Base-by-base conservation (phyloP, 257 asterid genomes). In the Solanum megistacrolobum region DNA sequence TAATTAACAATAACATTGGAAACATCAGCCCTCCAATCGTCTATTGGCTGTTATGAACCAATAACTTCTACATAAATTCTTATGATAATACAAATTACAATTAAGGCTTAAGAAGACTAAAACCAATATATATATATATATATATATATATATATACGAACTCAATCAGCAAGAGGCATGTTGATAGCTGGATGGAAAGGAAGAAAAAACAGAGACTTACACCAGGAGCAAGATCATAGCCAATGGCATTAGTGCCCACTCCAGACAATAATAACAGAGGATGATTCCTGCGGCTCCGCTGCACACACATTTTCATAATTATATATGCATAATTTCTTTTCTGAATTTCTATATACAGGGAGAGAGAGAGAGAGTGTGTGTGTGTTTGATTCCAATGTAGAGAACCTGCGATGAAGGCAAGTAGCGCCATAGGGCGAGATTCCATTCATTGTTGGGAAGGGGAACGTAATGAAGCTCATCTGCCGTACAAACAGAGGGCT, bases 371-470 rank as follows among this genome's bases (percentile, higher is more conserved):
- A 62, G 69, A 3, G 58, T 4, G 58, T 46, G 7, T 13, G 58
- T 31, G 23, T 12, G 41, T 31, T 32, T 16, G 23, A 31, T 60
- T 18, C 12, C 18, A 27, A 43, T 9, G 66, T 14, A 79, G 65
- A 79, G 69, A 16, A 96, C 99, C 98, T 93, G 89, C 13, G 99
- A 94, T 87, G 97, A 91, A 14, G 99, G 99, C 29, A 84, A 90
- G 88, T 96, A 97, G 69, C 99, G 99, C 99, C 99, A 97, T 84
- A 97, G 98, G 16, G 99, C 98, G 88, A 97, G 96, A 38, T 92
- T 87, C 99, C 98, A 96, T 68, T 86, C 92, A 29, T 96, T 93
- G 86, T 91, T 94, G 81, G 91, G 88, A 75, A 93, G 95, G n/a
- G 98, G 87, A 87, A 97, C 99, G 62, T 96, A 97, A 89, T 97